A percentile compares a stretch with the other conserved stretches of the same genome.
Evolutionary conservation across 371 early-diverging fungal genomes (phyloP).

Genomic region (Mortierella sp.): DNA sequence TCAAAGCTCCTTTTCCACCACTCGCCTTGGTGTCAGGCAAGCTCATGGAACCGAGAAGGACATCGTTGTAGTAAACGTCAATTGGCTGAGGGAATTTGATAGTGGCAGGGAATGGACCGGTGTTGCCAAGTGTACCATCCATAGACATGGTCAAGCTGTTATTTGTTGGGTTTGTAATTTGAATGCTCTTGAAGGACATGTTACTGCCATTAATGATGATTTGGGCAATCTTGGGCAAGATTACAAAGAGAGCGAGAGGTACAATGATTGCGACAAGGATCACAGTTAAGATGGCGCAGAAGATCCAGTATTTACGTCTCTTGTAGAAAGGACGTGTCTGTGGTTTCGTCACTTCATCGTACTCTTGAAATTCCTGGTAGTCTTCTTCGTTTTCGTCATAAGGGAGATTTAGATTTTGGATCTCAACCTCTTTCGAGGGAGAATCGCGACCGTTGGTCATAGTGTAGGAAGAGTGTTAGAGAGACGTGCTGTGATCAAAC

Average conservation of each 20-base stretch:
- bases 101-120: constrained; percentile 69
- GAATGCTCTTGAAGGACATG: constrained; percentile 62
- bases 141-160: constrained; percentile 62
- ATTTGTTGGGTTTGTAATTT: constrained; percentile 66
- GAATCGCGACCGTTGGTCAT: constrained; percentile 13
- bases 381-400: constrained; percentile 56
- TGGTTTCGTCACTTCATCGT: constrained; percentile 53
- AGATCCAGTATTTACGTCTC: constrained; percentile 71
- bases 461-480: background rate
- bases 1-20: constrained; percentile 63
- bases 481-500: background rate
- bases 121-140: constrained; percentile 62
- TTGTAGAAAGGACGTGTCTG: constrained; percentile 59
- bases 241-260: constrained; percentile 62
- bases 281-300: constrained; percentile 65
- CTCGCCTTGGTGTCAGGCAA: constrained; percentile 63
- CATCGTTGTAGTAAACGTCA: constrained; percentile 60
- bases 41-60: constrained; percentile 64
- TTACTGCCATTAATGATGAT: constrained; percentile 61
- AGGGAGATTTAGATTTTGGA: constrained; percentile 28
- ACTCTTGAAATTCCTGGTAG: constrained; percentile 56
- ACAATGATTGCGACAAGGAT: constrained; percentile 67
- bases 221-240: constrained; percentile 73
- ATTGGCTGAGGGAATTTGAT: constrained; percentile 64
- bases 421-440: constrained; percentile 51